Base-by-base conservation (phyloP, 805 yeast genomes). In the Isabelozyma gotoi region DNA sequence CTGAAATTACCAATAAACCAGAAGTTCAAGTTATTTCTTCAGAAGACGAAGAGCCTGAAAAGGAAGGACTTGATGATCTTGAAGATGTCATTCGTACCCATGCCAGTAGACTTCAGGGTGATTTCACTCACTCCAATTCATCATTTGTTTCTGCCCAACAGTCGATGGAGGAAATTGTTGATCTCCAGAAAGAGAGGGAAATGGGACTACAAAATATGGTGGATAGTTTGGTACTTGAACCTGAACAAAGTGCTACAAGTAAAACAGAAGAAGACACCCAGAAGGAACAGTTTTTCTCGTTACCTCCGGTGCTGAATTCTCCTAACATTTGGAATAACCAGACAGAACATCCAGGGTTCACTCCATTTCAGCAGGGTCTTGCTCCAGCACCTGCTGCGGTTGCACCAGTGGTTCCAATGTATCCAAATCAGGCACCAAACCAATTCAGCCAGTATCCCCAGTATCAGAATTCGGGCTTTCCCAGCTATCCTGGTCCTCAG, bases 41-140 rank as follows among this genome's bases (percentile, higher is more conserved):
- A 15, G 29, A 36, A 24, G 27, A 36, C 12, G 18, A 36, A 21
- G 29, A 19, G 17, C 7, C 17, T 10, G 27, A 36, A 18, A n/a
- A 36, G n/a, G 33, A 21, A 27, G 20, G 10, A 12, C 52, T 68
- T n/a, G 67, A 62, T 31, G 74, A 68, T 29, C 69, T 71, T 36
- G 70, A 68, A 49, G 59, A 59, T 31, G 56, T 60, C 39, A 71
- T 71, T 21, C 46, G 59, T 7, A 62, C 53, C 31, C 75, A 71
- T 43, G 60, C 72, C 2, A 58, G 59, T 15, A 53, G 59, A 33
- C 46, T 66, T 24, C 54, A 57, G n/a, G 18, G 14, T n/a, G n/a
- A n/a, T 43, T 49, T 15, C 41, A 45, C 6, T 7, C 34, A 31
- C 12, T 33, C 19, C 15, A 11, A 17, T 2, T 17, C 10, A 16